These are phyloP conservation scores for Voacanga thouarsii DNA, from an alignment of 257 asterid species.

Conservation along the genomic window DNA sequence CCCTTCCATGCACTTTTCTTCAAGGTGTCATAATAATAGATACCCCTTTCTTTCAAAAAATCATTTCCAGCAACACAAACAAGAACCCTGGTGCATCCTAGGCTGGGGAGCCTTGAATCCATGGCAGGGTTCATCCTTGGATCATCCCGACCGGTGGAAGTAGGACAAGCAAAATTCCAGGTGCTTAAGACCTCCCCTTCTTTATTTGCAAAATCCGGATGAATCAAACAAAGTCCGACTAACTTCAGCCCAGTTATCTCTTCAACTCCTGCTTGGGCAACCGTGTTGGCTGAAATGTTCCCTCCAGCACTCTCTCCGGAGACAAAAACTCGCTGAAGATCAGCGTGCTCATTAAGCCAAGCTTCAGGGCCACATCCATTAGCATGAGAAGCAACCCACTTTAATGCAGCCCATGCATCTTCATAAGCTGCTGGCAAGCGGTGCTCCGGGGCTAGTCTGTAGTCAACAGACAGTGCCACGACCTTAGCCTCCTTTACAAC, in stretches of 20 bases:
- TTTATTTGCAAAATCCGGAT: constrained; percentile 27
- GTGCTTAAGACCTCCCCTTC: constrained; percentile 29
- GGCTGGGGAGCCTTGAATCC: constrained; percentile 52
- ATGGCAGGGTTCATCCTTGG: constrained; percentile 62
- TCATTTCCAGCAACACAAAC: constrained; percentile 64
- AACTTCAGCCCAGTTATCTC: constrained; percentile 13
- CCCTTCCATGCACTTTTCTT: constrained; percentile 68
- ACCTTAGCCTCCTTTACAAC: constrained; percentile 27
- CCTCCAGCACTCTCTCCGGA: constrained; percentile 50
- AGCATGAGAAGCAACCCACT: constrained; percentile 34
- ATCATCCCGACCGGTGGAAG: constrained; percentile 50
- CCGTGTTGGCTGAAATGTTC: constrained; percentile 39
- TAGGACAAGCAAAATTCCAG: constrained; percentile 47
- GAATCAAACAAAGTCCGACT: constrained; percentile 32
- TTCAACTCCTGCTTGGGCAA: constrained; percentile 25
- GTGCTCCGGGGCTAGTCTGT: constrained; percentile 44
- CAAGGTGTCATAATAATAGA: constrained; percentile 48
- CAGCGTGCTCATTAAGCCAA: constrained; percentile 39
- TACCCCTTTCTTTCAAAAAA: constrained; percentile 39
- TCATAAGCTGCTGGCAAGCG: constrained; percentile 41
- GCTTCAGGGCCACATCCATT: constrained; percentile 11
- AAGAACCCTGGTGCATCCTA: constrained; percentile 57
- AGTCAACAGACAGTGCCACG: constrained; percentile 38
- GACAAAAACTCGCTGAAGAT: constrained; percentile 28
- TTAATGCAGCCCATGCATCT: constrained; percentile 39